phyloP scores from a whole-genome alignment of 2,329 filamentous ascomycete genomes.

The Sordariomycetes sp. region DNA sequence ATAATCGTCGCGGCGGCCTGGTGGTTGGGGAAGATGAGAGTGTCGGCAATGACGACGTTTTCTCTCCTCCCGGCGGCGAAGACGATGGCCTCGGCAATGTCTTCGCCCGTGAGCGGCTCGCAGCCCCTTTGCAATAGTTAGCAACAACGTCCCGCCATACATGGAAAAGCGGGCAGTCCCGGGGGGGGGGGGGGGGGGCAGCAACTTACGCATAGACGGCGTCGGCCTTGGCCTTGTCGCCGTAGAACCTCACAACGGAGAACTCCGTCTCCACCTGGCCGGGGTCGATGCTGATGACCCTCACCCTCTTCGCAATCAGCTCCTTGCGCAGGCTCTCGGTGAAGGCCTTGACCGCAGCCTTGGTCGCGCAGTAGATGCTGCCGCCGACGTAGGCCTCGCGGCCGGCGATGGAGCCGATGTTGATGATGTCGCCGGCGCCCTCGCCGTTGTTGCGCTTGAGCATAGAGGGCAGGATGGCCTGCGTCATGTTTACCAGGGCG shows the following conservation, averaged over 20 bases:
- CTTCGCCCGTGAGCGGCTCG: constrained; percentile 76
- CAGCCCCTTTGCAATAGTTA: constrained; percentile 37
- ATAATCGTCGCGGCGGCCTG: constrained; percentile 36
- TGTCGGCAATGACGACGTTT: constrained; percentile 85
- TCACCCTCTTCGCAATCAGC: constrained; percentile 64
- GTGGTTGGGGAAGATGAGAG: constrained; percentile 76
- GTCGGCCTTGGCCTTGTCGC: constrained; percentile 80
- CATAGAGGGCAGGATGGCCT: constrained; percentile 75
- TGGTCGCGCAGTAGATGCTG: constrained; percentile 86
- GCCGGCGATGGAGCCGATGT: constrained; percentile 83
- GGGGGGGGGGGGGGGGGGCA: no score
- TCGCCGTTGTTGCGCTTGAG: constrained; percentile 55
- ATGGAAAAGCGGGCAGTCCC: neutral
- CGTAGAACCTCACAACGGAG: constrained; percentile 75
- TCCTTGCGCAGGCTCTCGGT: constrained; percentile 74
- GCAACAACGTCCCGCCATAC: neutral
- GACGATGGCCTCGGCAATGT: constrained; percentile 83
- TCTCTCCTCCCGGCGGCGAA: constrained; percentile 74
- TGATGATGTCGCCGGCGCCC: constrained; percentile 86
- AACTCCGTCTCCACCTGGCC: constrained; percentile 94
- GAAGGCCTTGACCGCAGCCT: constrained; percentile 77
- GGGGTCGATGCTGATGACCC: constrained; percentile 80
- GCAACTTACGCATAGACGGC: constrained; percentile 68
- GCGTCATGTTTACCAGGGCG: constrained; percentile 92
- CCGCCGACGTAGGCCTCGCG: constrained; percentile 76